Evolutionary conservation across 1,284 basidiomycete genomes (phyloP), one percentile per base, ranked within the genome.

Genomic region (Sporisorium graminicola): DNA sequence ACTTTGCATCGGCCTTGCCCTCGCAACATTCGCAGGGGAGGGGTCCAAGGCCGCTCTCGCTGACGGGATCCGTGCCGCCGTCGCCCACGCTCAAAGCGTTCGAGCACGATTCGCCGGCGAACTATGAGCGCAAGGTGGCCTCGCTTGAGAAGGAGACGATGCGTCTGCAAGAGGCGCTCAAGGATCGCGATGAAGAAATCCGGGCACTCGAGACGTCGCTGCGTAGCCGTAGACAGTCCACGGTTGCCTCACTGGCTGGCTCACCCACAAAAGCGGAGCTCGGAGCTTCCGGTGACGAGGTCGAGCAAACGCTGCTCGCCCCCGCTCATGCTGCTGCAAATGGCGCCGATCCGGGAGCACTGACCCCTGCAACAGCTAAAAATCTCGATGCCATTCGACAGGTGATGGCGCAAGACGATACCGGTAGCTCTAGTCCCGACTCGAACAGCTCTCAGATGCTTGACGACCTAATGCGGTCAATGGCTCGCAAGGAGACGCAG

Each of bases 401-500:
- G 29, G 46, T 71, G 8, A 71, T 81, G 52, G 59, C 64, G 5
- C 43, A 53, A 5, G 43, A 42, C 29, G 56, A 42, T 16, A 29
- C 58, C 4, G 46, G 37, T 8, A 47, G 37, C 18, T 50, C 44
- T 18, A 57, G 35, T n/a, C 29, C 58, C n/a, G 67, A 62, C 27
- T 18, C 61, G 22, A 55, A 58, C 26, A 68, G 65, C 26, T 50
- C 59, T 1, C 59, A 60, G 49, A 57, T 64, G 51, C 60, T 82
- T 18, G 74, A 82, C 47, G 68, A 82, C 16, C 65, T 82, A 49
- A 80, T 82, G 80, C 70, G 78, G 26, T 93, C 94, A 1, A 96
- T 97, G 94, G 94, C 94, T 2, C 92, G 94, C 87, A 96, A 96
- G 85, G 94, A 97, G 86, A 92, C 92, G 2, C 88, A 90, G 53